Conservation (phyloP, 2,329 filamentous ascomycete species). For the Myriosclerotinia duriaeana region DNA sequence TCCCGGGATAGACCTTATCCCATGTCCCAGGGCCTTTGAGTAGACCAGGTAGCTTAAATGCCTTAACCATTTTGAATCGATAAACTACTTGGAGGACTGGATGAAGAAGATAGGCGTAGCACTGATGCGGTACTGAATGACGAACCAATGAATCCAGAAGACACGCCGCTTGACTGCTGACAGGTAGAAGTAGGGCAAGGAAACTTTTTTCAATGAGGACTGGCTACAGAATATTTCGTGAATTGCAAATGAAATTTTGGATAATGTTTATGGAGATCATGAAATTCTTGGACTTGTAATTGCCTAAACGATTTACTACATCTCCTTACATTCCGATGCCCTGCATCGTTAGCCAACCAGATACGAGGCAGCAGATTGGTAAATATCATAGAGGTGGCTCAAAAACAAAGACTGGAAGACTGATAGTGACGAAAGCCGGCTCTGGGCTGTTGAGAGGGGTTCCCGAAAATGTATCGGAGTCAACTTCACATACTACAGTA, state of each 20-base stretch:
- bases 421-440: background rate
- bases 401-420: background rate
- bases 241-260: background rate
- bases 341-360: background rate
- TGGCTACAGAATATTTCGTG: background rate
- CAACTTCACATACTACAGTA: slow-evolving; percentile 4
- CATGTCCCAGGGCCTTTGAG: background rate
- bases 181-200: background rate
- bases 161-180: background rate
- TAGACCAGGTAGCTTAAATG: no score
- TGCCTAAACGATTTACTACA: background rate
- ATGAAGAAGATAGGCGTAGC: background rate
- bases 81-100: background rate
- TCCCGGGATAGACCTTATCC: background rate
- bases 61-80: background rate
- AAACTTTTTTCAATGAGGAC: background rate
- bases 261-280: background rate
- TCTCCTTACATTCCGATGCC: background rate
- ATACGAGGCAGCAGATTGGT: background rate
- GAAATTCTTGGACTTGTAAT: background rate
- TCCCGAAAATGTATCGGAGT: background rate
- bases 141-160: background rate
- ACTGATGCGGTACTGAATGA: slow-evolving; percentile 1
- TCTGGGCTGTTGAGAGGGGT: background rate
- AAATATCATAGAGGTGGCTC: background rate